Evolutionary conservation across 2,329 filamentous ascomycete genomes (phyloP), one percentile per base, ranked within the genome.

Genomic region (Talaromyces albobiverticillius): DNA sequence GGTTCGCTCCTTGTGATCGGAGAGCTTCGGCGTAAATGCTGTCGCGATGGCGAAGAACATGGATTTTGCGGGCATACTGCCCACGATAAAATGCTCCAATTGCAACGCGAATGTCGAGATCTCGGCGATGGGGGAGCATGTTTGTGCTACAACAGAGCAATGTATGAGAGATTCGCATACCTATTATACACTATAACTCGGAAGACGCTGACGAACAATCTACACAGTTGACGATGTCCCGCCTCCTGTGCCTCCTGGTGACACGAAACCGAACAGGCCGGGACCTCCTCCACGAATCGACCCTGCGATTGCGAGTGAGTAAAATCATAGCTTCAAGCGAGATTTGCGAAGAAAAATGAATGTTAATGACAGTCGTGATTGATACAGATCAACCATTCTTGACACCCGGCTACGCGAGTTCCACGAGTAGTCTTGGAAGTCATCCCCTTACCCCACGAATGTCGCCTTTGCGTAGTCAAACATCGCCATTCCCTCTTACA

Each of bases 51-150:
- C 67, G 48, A 59, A 34, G 22, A 57, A 67, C 54, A 77, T 77
- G 63, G 79, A 85, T 66, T 81, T 84, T 69, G 87, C 84, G 69
- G 81, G 82, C 71, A 84, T 92, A 60, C 78, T 94, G 76, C 89
- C 90, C 66, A 85, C 85, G 22, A 89, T 95, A 73, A 95, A 93
- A 79, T 95, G 90, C 73, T 95, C 90, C 51, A 85, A 81, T 75
- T 95, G 90, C 68, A 83, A 84, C 38, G 72, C 77, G 38, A 83
- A 92, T 64, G 89, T 96, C 56, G 87, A 92, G 67, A 94, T 96
- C 62, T 87, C 88, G 38, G 78, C 86, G 70, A 88, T 96, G 86
- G 90, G 89, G 58, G 90, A 95, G 58, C 91, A 96, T 76, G 70
- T 89, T 57, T 96, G 91, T 71, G 22, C 43, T 18, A 20, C 34